Evolutionary conservation across 2,329 filamentous ascomycete species (phyloP), one percentile per base, ranked within the genome.

Genomic region (Diaporthe sp.): DNA sequence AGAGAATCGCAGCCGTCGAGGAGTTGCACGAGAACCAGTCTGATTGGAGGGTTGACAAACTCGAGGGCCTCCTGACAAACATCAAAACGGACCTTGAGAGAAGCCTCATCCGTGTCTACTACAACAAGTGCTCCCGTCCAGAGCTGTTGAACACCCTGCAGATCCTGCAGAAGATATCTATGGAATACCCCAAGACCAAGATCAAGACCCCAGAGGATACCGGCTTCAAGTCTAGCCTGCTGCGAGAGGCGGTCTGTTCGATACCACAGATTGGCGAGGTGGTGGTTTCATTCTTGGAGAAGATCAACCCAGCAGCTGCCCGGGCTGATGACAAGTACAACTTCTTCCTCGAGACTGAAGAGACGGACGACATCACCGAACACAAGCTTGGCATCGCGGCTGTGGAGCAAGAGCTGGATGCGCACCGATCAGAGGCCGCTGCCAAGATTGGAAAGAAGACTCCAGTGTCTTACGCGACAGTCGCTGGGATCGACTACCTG

Each of bases 101-200:
- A 78, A 97, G 94, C 76, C 87, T 99, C 60, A 96, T 98, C 80
- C 91, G 97, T 58, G 97, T 99, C 75, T 99, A 98, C 86, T 99
- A 99, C 83, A 95, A 96, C 67, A 98, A 97, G 85, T 98, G 96
- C 82, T 94, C 94, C 0, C 92, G 97, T 0, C 93, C 96, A 0
- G 97, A 99, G 83, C 90, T 99, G 5, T 87, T 98, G 2, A 91
- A 90, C 0, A 93, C 97, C 6, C 87, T 99, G 1, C 96, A 98
- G 82, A 94, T 94, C 0, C 87, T 99, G 74, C 95, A 98, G 79
- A 90, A 88, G 74, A 95, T 98, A 60, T 90, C 95, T 0, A 91
- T 90, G 72, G 93, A 97, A 79, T 98, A 95, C 80, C 86, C 90
- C 0, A 87, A 90, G 76, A 13, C 47, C 64, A 68, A 68, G 12